Conservation (phyloP, 192 early-diverging fungal species). For the Entomortierella lignicola region DNA sequence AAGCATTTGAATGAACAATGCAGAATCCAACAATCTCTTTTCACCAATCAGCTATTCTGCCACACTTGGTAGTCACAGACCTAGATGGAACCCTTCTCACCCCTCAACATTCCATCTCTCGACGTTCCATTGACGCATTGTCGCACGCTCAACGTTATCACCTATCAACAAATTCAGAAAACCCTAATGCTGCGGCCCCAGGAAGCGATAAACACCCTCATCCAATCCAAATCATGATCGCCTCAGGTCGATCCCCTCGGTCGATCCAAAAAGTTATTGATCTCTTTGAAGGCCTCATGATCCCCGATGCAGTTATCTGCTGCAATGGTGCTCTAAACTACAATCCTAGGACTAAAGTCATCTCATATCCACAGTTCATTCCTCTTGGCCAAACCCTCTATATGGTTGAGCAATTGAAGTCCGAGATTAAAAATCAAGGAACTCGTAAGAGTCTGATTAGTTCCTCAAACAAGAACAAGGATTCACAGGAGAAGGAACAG, state of each 20-base stretch:
- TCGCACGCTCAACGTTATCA: slow-evolving; percentile 26
- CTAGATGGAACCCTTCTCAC: slow-evolving; percentile 58
- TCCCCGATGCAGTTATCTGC: slow-evolving; percentile 56
- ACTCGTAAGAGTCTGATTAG: neutral
- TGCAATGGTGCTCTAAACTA: slow-evolving; percentile 59
- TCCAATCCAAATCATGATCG: slow-evolving; percentile 54
- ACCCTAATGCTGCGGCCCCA: neutral
- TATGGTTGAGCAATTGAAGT: slow-evolving; percentile 7
- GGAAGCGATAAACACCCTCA: neutral
- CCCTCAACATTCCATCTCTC: slow-evolving; percentile 46
- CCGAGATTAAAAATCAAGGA: neutral
- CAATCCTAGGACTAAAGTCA: slow-evolving; percentile 22
- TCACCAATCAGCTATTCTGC: slow-evolving; percentile 24
- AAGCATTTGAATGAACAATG: neutral
- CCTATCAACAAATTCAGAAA: neutral
- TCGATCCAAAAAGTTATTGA: slow-evolving; percentile 56
- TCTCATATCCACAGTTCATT: slow-evolving; percentile 41
- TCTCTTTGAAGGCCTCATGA: slow-evolving; percentile 40
- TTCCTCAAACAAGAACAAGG: neutral
- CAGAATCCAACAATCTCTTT: slow-evolving; percentile 7
- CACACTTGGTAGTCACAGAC: slow-evolving; percentile 37
- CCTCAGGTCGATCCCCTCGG: slow-evolving; percentile 55
- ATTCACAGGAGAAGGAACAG: neutral
- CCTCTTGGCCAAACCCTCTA: slow-evolving; percentile 4
- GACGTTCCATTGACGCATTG: slow-evolving; percentile 36